A percentile compares a stretch with the other conserved stretches of the same genome.
Conservation (phyloP, 345 rosid genomes). For the Bruguiera sexangula region DNA sequence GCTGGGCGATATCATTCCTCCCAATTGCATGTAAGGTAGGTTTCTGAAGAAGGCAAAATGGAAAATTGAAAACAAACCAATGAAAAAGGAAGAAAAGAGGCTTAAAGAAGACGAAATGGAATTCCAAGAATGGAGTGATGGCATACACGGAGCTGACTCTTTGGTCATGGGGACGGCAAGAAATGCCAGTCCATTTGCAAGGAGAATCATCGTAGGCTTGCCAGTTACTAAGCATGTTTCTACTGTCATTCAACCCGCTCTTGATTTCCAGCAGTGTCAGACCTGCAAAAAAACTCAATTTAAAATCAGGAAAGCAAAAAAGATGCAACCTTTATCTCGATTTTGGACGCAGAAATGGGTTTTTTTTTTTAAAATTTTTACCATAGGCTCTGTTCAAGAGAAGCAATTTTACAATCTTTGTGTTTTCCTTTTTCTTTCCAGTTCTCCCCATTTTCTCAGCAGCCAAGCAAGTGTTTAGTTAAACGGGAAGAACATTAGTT, state of each 20-base stretch:
- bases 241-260: constrained; percentile 67
- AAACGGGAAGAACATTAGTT: neutral
- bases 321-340: constrained; percentile 15
- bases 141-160: constrained; percentile 72
- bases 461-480: constrained; percentile 10
- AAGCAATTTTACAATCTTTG: neutral
- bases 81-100: neutral
- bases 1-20: constrained; percentile 85
- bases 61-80: neutral
- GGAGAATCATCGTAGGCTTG: constrained; percentile 65
- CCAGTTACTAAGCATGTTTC: constrained; percentile 68
- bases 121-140: neutral
- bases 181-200: constrained; percentile 90
- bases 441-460: constrained; percentile 8
- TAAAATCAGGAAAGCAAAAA: neutral
- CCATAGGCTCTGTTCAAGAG: too few relatives aligned
- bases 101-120: neutral
- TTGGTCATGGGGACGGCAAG: constrained; percentile 61
- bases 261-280: constrained; percentile 70
- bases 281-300: constrained; percentile 36
- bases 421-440: neutral
- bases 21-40: constrained; percentile 82
- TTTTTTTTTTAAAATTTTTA: neutral
- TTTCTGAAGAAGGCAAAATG: constrained; percentile 47
- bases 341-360: neutral